Evolutionary conservation across 2,329 filamentous ascomycete species (phyloP).

Genomic region (Onygena corvina): DNA sequence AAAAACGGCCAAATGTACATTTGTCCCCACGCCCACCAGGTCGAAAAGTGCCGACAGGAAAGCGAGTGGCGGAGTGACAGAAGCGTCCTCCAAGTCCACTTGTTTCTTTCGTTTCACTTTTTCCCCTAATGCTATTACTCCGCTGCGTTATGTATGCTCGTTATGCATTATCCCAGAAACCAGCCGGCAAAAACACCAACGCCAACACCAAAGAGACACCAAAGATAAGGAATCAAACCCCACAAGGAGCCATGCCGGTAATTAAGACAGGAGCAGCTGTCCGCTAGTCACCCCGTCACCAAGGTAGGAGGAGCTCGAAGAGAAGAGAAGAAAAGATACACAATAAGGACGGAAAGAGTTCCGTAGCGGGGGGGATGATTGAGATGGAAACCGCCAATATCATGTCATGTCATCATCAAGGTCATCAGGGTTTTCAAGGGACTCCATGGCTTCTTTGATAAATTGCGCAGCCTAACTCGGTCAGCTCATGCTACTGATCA

Average conservation of each 20-base stretch:
- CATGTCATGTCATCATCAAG: slow-evolving; percentile 44
- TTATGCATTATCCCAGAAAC: slow-evolving; percentile 7
- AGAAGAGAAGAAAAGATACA: not conserved
- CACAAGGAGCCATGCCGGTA: not conserved
- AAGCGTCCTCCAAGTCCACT: not conserved
- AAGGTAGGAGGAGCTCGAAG: slow-evolving; percentile 38
- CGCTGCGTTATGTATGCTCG: slow-evolving; percentile 7
- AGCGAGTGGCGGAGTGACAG: not conserved
- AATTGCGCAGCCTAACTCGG: slow-evolving; percentile 63
- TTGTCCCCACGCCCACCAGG: not conserved
- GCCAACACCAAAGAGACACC: not conserved
- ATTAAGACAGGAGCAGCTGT: not conserved
- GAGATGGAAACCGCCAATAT: not conserved
- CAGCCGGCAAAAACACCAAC: slow-evolving; percentile 6
- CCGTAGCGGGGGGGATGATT: not conserved
- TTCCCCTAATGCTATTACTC: not conserved
- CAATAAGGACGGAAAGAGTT: not conserved
- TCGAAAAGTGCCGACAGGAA: not conserved
- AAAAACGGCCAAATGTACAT: not conserved
- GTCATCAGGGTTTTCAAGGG: slow-evolving; percentile 62
- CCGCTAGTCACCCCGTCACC: slow-evolving; percentile 19
- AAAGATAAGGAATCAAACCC: slow-evolving; percentile 1
- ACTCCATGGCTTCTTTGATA: slow-evolving; percentile 95
- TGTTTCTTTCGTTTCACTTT: not conserved
- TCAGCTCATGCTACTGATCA: slow-evolving; percentile 10